Percentiles rank a stretch among this genome's conserved stretches.
phyloP scores from a whole-genome alignment of 202 grass and related monocot species.

The Setaria italica region DNA sequence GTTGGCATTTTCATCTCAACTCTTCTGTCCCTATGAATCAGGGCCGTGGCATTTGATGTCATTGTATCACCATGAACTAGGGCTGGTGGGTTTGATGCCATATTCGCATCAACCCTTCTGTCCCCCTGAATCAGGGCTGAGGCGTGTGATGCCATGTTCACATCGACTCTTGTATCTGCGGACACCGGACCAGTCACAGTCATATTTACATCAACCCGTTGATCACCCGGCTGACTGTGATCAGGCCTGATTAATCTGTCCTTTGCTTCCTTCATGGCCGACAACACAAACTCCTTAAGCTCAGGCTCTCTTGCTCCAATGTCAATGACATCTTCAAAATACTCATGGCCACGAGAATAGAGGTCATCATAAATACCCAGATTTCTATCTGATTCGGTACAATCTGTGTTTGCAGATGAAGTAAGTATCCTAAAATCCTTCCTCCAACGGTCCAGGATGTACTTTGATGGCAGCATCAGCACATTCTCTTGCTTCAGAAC shows the following conservation, averaged over 20 bases:
- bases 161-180: constrained; percentile 52
- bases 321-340: constrained; percentile 72
- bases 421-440: constrained; percentile 86
- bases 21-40: constrained; percentile 53
- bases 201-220: constrained; percentile 83
- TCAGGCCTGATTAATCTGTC: constrained; percentile 59
- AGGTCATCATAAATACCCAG: constrained; percentile 70
- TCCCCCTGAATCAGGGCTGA: constrained; percentile 50
- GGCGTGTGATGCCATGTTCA: constrained; percentile 59
- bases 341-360: constrained; percentile 61
- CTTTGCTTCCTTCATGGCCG: constrained; percentile 74
- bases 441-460: constrained; percentile 91
- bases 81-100: constrained; percentile 41
- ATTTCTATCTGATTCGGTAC: constrained; percentile 43
- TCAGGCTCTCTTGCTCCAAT: constrained; percentile 85
- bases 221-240: constrained; percentile 57
- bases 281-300: constrained; percentile 83
- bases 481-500: constrained; percentile 90
- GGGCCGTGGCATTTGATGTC: constrained; percentile 31
- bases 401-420: constrained; percentile 45
- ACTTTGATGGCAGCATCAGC: constrained; percentile 77
- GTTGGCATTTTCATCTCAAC: constrained; percentile 51
- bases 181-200: constrained; percentile 47
- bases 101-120: constrained; percentile 52
- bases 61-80: constrained; percentile 51